These are phyloP conservation scores for Pythium rishiriense DNA, from an alignment of 352 stramenopile genomes.

Conservation along the genomic window DNA sequence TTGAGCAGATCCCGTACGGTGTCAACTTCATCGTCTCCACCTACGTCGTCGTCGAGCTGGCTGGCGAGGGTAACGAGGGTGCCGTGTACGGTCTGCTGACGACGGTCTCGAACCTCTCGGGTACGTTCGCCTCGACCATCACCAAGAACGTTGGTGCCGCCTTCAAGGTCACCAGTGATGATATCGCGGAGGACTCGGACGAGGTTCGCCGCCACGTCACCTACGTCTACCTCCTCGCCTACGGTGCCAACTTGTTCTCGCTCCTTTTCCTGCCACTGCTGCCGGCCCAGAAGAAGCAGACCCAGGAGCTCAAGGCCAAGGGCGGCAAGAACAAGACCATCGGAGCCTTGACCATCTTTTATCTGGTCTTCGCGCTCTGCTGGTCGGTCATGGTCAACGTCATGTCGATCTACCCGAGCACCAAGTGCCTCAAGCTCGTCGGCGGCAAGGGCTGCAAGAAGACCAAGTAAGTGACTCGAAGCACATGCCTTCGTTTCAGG, in stretches of 20 bases:
- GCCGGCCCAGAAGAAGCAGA: too few species aligned
- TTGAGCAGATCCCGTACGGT: too few species aligned
- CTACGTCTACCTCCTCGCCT: conserved; percentile 30
- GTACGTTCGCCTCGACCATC: conserved; percentile 34
- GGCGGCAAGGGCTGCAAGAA: too few species aligned
- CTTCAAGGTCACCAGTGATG: conserved; percentile 31
- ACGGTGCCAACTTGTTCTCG: conserved; percentile 22
- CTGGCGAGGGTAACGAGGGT: too few species aligned
- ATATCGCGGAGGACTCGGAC: conserved; percentile 30
- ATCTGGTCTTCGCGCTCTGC: conserved; percentile 26
- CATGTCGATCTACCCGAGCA: too few species aligned
- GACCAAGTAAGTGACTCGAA: too few species aligned
- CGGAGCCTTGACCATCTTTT: conserved; percentile 26
- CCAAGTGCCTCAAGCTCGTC: conserved; percentile 4
- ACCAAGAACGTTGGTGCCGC: conserved; percentile 29
- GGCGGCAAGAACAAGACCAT: conserved; percentile 22
- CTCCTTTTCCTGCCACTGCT: conserved; percentile 29
- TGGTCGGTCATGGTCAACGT: conserved; percentile 36
- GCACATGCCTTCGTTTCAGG: too few species aligned
- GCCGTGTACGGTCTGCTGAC: too few species aligned
- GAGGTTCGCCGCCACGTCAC: conserved; percentile 35
- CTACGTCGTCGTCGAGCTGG: too few species aligned
- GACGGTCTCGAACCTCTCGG: too few species aligned
- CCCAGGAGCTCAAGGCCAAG: too few species aligned
- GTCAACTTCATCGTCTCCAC: too few species aligned